phyloP scores from a whole-genome alignment of 176 grass and related monocot genomes.

The Paspalum vaginatum region DNA sequence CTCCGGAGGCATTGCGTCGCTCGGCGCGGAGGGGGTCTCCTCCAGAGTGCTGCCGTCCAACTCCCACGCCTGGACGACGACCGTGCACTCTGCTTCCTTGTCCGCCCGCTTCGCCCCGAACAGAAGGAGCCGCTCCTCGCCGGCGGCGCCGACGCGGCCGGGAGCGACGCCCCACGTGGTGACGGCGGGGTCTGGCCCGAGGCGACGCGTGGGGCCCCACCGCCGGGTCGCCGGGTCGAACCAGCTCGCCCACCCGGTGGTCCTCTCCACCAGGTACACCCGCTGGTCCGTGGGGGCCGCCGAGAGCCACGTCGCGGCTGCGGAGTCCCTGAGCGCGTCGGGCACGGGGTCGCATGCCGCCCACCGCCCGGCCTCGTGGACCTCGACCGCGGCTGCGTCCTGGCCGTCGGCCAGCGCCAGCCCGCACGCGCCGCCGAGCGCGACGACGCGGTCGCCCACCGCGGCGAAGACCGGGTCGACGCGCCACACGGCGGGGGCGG shows the following conservation, averaged over 20 bases:
- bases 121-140: slow-evolving; percentile 50
- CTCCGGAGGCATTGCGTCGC: slow-evolving; percentile 61
- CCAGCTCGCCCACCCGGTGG: slow-evolving; percentile 59
- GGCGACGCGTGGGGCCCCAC: slow-evolving; percentile 58
- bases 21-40: not conserved
- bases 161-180: slow-evolving; percentile 52
- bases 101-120: slow-evolving; percentile 52
- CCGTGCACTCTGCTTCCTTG: slow-evolving; percentile 9
- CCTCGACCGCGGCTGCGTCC: slow-evolving; percentile 60
- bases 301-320: slow-evolving; percentile 73
- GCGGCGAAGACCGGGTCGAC: slow-evolving; percentile 69
- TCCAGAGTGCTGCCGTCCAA: slow-evolving; percentile 60
- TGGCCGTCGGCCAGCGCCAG: slow-evolving; percentile 64
- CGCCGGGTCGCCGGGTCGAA: slow-evolving; percentile 66
- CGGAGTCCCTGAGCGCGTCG: slow-evolving; percentile 45
- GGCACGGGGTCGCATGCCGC: slow-evolving; percentile 66
- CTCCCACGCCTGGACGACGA: slow-evolving; percentile 61
- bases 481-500: slow-evolving; percentile 63
- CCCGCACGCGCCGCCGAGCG: slow-evolving; percentile 68
- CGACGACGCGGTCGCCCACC: slow-evolving; percentile 62
- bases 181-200: slow-evolving; percentile 36
- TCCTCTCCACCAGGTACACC: slow-evolving; percentile 62
- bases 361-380: slow-evolving; percentile 60
- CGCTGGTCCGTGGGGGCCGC: slow-evolving; percentile 49
- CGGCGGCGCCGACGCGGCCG: slow-evolving; percentile 17